Evolutionary conservation across 1,284 basidiomycete species (phyloP).

Genomic region (Peniophora sp.): DNA sequence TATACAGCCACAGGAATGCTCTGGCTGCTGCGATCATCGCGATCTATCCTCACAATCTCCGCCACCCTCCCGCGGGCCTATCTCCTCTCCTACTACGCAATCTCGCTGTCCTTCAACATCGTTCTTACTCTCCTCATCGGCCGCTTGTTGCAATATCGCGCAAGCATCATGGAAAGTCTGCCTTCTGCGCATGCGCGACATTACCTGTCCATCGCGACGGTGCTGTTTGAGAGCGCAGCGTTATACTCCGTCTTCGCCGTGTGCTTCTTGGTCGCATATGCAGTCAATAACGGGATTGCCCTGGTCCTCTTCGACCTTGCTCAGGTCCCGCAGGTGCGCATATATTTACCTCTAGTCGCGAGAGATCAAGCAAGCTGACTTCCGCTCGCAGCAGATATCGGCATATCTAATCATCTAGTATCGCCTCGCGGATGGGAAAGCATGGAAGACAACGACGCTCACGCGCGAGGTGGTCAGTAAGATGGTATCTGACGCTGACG

Average conservation of each 20-base stretch:
- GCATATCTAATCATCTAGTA: slow-evolving; percentile 32
- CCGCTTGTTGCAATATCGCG: slow-evolving; percentile 4
- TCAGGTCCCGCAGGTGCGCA: neutral
- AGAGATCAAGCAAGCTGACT: neutral
- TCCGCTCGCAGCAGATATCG: slow-evolving; percentile 28
- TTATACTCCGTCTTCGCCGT: slow-evolving; percentile 34
- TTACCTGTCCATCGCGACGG: slow-evolving; percentile 32
- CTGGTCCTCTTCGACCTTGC: neutral
- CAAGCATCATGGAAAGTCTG: slow-evolving; percentile 15
- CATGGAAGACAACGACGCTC: slow-evolving; percentile 11
- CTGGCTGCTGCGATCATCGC: slow-evolving; percentile 8
- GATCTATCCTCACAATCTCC: slow-evolving; percentile 20
- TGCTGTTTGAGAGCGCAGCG: slow-evolving; percentile 34
- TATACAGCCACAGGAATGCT: slow-evolving; percentile 1
- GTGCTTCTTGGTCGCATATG: slow-evolving; percentile 36
- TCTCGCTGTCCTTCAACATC: slow-evolving; percentile 37
- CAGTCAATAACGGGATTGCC: slow-evolving; percentile 21
- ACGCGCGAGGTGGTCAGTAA: neutral
- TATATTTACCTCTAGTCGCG: neutral
- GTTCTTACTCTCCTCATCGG: slow-evolving; percentile 33
- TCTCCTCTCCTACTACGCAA: slow-evolving; percentile 29
- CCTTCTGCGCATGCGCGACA: slow-evolving; percentile 25
- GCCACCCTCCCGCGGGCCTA: slow-evolving; percentile 29
- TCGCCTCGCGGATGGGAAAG: slow-evolving; percentile 16
- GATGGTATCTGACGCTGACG: neutral